phyloP scores from a whole-genome alignment of 2,329 filamentous ascomycete genomes.

The Aspergillus sergii region DNA sequence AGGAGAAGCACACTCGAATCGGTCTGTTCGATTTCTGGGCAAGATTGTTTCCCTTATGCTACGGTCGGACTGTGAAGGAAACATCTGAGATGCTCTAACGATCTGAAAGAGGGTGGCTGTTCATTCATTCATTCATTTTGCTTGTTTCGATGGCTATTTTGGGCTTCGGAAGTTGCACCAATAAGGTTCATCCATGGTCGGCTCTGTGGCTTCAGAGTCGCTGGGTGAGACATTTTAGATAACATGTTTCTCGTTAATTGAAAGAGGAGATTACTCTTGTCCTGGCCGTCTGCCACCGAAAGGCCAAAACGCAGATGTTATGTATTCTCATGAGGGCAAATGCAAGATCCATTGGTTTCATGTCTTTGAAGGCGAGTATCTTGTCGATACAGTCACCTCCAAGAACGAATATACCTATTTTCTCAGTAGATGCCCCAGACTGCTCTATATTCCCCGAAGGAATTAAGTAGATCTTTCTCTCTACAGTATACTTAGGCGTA shows the following conservation, averaged over 20 bases:
- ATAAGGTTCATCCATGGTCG: not conserved
- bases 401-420: not conserved
- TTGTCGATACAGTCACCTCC: not conserved
- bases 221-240: slow-evolving; percentile 2
- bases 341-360: not conserved
- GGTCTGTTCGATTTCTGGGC: slow-evolving; percentile 35
- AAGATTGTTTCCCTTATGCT: slow-evolving; percentile 37
- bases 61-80: slow-evolving; percentile 33
- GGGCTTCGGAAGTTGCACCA: not conserved
- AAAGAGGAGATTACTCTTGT: not conserved
- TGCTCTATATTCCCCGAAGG: not conserved
- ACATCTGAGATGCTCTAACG: slow-evolving; percentile 29
- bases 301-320: not conserved
- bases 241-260: not conserved
- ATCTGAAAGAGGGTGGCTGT: not conserved
- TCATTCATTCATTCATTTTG: slow-evolving; percentile 2
- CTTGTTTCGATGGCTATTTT: not conserved
- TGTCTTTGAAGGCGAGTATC: not conserved
- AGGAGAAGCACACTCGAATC: slow-evolving; percentile 19
- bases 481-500: not conserved
- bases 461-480: not conserved
- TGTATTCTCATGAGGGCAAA: not conserved
- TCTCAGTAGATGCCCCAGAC: not conserved
- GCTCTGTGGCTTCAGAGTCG: not conserved
- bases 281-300: not conserved